A percentile compares a stretch with the other conserved stretches of the same genome.
phyloP scores from a whole-genome alignment of 2,329 filamentous ascomycete species.

The Phaeomoniella chlamydospora region DNA sequence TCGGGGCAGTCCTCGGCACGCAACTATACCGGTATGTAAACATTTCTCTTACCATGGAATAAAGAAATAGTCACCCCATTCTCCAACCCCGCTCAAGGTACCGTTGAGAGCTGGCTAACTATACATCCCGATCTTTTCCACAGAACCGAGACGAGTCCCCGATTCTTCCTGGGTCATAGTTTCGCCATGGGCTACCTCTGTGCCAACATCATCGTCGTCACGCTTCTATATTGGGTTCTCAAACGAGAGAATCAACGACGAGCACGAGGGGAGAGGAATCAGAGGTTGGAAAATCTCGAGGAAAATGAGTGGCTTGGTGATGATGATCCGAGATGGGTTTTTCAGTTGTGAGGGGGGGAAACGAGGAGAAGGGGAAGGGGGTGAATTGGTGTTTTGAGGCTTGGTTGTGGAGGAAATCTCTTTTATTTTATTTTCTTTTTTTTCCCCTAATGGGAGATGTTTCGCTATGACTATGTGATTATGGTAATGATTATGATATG shows the following conservation, averaged over 20 bases:
- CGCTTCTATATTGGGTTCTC: constrained; percentile 37
- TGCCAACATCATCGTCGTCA: constrained; percentile 41
- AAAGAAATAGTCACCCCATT: too few relatives aligned
- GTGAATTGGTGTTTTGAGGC: too few relatives aligned
- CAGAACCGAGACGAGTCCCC: constrained; percentile 42
- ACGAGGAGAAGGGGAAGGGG: too few relatives aligned
- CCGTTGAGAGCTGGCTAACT: too few relatives aligned
- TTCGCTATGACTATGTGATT: too few relatives aligned
- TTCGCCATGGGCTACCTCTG: constrained; percentile 51
- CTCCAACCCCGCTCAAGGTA: too few relatives aligned
- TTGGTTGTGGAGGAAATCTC: too few relatives aligned
- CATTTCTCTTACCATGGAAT: too few relatives aligned
- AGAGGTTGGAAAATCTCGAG: constrained; percentile 3
- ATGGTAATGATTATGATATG: too few relatives aligned
- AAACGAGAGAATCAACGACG: constrained; percentile 39
- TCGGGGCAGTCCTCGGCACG: constrained; percentile 54
- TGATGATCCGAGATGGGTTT: constrained; percentile 12
- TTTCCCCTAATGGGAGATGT: too few relatives aligned
- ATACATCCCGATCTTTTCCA: too few relatives aligned
- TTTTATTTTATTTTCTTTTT: too few relatives aligned
- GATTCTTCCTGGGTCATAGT: constrained; percentile 52
- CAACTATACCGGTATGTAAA: constrained; percentile 57
- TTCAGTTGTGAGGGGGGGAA: constrained; percentile 3
- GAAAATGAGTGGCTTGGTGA: constrained; percentile 17
- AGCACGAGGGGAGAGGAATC: constrained; percentile 4